phyloP scores from a whole-genome alignment of 345 rosid genomes.

The Pseudoturritis turrita region DNA sequence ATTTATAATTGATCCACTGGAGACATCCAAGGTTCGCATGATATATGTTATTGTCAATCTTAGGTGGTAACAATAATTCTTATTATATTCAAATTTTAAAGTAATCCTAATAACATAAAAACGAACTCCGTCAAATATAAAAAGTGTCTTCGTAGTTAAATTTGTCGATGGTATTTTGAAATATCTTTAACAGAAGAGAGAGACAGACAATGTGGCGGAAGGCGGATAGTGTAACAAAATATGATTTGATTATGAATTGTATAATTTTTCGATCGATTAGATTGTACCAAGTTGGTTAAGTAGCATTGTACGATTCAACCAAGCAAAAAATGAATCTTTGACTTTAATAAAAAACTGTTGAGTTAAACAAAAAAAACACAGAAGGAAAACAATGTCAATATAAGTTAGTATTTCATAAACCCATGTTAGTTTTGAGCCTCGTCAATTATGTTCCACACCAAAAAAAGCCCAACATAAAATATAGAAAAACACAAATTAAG shows the following conservation, averaged over 20 bases:
- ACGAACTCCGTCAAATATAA: neutral
- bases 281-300: too few species aligned
- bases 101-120: neutral
- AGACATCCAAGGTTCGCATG: neutral
- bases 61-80: neutral
- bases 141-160: neutral
- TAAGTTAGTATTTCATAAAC: neutral
- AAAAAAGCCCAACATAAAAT: too few species aligned
- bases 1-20: neutral
- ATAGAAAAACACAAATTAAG: too few species aligned
- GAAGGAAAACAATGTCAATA: neutral
- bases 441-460: too few species aligned
- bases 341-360: too few species aligned
- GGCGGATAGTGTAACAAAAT: too few species aligned
- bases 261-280: too few species aligned
- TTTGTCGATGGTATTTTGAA: neutral
- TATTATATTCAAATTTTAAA: neutral
- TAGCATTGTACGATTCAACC: too few species aligned
- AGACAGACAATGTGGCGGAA: neutral
- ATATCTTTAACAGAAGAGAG: neutral
- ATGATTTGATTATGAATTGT: too few species aligned
- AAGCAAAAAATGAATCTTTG: too few species aligned
- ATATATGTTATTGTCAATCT: neutral
- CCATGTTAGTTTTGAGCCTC: too few species aligned
- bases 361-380: too few species aligned